Base-by-base conservation (phyloP, 768 basidiomycete species). In the Serpula lacrymans region DNA sequence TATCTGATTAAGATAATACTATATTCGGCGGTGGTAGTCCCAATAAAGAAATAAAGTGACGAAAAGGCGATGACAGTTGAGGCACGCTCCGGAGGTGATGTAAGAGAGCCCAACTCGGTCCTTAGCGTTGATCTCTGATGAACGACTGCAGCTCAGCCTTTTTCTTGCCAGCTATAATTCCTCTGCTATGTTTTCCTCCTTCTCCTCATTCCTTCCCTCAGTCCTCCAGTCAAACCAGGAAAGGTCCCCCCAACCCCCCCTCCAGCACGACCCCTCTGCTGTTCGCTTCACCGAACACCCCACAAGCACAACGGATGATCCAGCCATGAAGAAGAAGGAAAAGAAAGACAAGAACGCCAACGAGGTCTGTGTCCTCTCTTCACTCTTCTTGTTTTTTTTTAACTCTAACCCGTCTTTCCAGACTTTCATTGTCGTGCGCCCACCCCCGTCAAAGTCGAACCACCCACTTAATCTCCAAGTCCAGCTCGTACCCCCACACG, bases 341-440 rank as follows among this genome's bases (percentile, higher is more conserved):
- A 70, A 63, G 57, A 63, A 57, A 50, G 71, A 65, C 48, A 67
- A 63, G 41, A 57, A 53, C 30, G 58, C 69, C 6, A 72, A 72
- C 52, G 78, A 80, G 67, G 78, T 76, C 38, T 36, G 64, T 49
- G 12, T 20, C 11, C 16, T 33, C 33, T 42, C 38, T 21, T 16
- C 8, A 22, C 1, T 47, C 17, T 32, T 47, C 27, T 21, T 14
- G 32, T 35, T 35, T 24, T 11, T 37, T 39, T 31, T 29, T 37
- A 23, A 37, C 29, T 1, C 42, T 39, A 44, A 38, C 35, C 18
- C 4, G 25, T 30, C 14, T 33, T 10, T 17, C 17, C 57, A 94
- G 91, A 88, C 86, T 0, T 91, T 93, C 66, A 88, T 94, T 42
- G 81, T 95, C 55, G 93, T 95, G 41, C 80, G 88, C 36, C 93